Evolutionary conservation across 148 eudicot species (phyloP).

Genomic region (Rhododendron simsii): DNA sequence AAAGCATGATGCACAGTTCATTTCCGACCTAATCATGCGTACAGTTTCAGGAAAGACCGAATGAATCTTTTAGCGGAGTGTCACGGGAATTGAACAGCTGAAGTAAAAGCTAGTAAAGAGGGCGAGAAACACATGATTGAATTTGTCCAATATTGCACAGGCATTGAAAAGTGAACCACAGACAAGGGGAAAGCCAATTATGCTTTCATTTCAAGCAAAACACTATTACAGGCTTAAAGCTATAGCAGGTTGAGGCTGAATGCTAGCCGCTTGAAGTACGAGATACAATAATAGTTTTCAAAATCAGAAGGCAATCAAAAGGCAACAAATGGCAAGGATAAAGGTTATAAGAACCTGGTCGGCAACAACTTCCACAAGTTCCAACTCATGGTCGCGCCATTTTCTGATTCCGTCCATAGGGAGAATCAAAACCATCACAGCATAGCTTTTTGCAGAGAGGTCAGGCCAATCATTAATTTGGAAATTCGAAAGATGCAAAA

Average conservation of each 20-base stretch:
- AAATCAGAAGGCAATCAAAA: not conserved
- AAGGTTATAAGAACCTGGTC: conserved; percentile 57
- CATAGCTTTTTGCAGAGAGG: conserved; percentile 57
- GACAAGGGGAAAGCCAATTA: not conserved
- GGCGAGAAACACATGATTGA: not conserved
- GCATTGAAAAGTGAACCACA: not conserved
- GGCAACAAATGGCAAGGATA: not conserved
- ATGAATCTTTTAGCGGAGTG: not conserved
- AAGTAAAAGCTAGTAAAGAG: not conserved
- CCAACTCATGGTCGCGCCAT: conserved; percentile 80
- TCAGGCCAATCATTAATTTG: conserved; percentile 77
- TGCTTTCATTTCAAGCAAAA: not conserved
- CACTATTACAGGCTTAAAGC: not conserved
- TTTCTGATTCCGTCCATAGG: conserved; percentile 64
- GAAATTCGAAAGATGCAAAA: conserved; percentile 70
- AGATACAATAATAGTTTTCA: not conserved
- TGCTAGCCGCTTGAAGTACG: not conserved
- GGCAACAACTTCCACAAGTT: conserved; percentile 90
- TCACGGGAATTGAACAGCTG: not conserved
- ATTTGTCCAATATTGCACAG: not conserved
- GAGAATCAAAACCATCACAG: conserved; percentile 82
- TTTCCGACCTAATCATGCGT: not conserved
- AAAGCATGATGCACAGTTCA: not conserved
- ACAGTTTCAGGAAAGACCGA: not conserved
- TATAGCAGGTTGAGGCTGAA: not conserved